These are phyloP conservation scores for Eustoma russellianum DNA, from an alignment of 257 asterid genomes.

Conservation along the genomic window DNA sequence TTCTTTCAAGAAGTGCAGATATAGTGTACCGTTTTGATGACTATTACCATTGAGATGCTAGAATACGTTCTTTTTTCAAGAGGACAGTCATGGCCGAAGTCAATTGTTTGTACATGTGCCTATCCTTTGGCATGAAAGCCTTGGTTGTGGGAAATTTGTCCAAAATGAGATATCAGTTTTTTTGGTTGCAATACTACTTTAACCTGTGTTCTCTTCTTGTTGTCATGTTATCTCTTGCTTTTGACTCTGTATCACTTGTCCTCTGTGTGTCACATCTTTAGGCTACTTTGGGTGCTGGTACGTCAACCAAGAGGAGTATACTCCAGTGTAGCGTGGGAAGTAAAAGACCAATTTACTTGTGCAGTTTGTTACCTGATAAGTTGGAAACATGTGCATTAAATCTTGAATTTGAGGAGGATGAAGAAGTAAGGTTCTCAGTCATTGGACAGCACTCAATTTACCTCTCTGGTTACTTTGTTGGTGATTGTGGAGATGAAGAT, in stretches of 20 bases:
- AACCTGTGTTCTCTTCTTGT: background rate
- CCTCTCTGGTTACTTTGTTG: slow-evolving; percentile 83
- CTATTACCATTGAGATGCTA: too few relatives aligned
- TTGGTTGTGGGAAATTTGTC: too few relatives aligned
- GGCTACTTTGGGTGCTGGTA: slow-evolving; percentile 77
- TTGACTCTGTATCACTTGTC: too few relatives aligned
- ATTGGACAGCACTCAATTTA: slow-evolving; percentile 69
- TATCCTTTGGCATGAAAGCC: too few relatives aligned
- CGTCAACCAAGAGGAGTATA: slow-evolving; percentile 48
- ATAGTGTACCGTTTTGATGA: too few relatives aligned
- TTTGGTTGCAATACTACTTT: background rate
- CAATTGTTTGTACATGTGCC: too few relatives aligned
- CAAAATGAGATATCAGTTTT: background rate
- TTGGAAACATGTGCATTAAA: slow-evolving; percentile 67
- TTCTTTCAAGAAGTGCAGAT: too few relatives aligned
- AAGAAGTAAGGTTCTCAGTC: slow-evolving; percentile 61
- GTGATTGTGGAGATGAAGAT: slow-evolving; percentile 33
- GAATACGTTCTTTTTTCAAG: too few relatives aligned
- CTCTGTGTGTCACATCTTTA: slow-evolving; percentile 11
- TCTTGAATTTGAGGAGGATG: slow-evolving; percentile 85
- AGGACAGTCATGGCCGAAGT: too few relatives aligned
- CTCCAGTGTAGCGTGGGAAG: slow-evolving; percentile 79
- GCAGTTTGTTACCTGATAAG: slow-evolving; percentile 63
- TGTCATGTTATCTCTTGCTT: too few relatives aligned
- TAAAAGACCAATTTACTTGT: slow-evolving; percentile 60